phyloP scores from a whole-genome alignment of 2,329 filamentous ascomycete genomes.

The Coniochaeta sp. region DNA sequence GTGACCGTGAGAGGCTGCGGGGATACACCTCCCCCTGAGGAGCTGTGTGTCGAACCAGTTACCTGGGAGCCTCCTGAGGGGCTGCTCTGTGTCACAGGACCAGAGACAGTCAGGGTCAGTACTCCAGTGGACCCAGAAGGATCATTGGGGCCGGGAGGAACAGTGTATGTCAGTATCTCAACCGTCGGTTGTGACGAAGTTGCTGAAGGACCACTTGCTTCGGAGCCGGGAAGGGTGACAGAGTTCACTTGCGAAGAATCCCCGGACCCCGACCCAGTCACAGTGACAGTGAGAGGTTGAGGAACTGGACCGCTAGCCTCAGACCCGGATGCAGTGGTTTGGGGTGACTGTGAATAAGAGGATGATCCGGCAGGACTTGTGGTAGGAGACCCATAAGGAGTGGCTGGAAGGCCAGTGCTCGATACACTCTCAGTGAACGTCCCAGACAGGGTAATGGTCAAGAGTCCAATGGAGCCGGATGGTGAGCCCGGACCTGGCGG shows the following conservation, averaged over 20 bases:
- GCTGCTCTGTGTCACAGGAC: neutral
- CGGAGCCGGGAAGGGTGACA: neutral
- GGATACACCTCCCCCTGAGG: neutral
- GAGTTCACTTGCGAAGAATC: neutral
- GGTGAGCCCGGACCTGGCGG: constrained; percentile 5
- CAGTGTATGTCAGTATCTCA: constrained; percentile 1
- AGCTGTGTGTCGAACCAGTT: neutral
- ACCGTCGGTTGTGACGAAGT: neutral
- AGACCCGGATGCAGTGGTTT: neutral
- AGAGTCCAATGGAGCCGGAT: constrained; percentile 11
- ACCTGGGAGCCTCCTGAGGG: neutral
- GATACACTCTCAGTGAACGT: neutral
- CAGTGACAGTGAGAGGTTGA: constrained; percentile 3
- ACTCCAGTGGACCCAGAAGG: constrained; percentile 1
- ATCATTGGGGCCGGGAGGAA: neutral
- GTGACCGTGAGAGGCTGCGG: neutral
- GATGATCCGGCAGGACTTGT: neutral
- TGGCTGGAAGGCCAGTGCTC: neutral
- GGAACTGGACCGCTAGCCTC: neutral
- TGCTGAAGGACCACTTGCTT: neutral
- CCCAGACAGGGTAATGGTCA: constrained; percentile 9
- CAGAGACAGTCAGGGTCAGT: constrained; percentile 6
- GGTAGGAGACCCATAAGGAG: neutral
- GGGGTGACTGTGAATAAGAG: neutral
- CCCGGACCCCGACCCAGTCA: neutral